phyloP scores from a whole-genome alignment of 1,284 basidiomycete species.

The Xerocomus nothofagi region DNA sequence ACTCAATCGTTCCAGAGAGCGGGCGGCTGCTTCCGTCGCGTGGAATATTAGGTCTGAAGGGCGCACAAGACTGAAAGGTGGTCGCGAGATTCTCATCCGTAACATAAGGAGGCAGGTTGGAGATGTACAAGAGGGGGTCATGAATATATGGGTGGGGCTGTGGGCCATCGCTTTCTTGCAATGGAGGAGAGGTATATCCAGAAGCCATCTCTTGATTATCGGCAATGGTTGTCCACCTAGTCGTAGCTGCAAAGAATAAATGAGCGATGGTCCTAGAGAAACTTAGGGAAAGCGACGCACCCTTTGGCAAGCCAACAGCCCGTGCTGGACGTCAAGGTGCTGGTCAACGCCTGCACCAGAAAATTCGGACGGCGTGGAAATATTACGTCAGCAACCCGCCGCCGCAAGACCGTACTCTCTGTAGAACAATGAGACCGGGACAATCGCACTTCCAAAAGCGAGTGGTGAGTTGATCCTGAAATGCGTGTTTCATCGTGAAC shows the following conservation, averaged over 20 bases:
- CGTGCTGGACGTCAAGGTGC: conserved; percentile 32
- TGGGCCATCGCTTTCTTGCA: conserved; percentile 34
- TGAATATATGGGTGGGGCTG: conserved; percentile 72
- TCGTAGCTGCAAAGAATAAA: neutral
- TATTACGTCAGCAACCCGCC: conserved; percentile 33
- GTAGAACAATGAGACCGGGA: neutral
- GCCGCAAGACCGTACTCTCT: neutral
- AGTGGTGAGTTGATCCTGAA: neutral
- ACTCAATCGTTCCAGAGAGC: conserved; percentile 71
- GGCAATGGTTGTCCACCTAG: conserved; percentile 22
- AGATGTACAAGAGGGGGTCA: conserved; percentile 76
- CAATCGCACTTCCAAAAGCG: neutral
- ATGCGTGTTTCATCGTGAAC: neutral
- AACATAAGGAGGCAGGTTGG: conserved; percentile 67
- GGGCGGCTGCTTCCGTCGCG: conserved; percentile 56
- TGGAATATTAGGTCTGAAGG: conserved; percentile 72
- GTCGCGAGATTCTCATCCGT: conserved; percentile 72
- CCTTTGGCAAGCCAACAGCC: conserved; percentile 32
- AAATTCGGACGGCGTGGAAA: conserved; percentile 37
- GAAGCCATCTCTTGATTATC: conserved; percentile 40
- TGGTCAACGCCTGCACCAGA: conserved; percentile 29
- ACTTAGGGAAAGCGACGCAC: conserved; percentile 17
- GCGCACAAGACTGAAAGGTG: conserved; percentile 69
- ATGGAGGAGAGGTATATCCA: conserved; percentile 36
- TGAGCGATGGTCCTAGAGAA: neutral